Conservation (phyloP, 495 filamentous ascomycete species). For the Talaromyces liani region DNA sequence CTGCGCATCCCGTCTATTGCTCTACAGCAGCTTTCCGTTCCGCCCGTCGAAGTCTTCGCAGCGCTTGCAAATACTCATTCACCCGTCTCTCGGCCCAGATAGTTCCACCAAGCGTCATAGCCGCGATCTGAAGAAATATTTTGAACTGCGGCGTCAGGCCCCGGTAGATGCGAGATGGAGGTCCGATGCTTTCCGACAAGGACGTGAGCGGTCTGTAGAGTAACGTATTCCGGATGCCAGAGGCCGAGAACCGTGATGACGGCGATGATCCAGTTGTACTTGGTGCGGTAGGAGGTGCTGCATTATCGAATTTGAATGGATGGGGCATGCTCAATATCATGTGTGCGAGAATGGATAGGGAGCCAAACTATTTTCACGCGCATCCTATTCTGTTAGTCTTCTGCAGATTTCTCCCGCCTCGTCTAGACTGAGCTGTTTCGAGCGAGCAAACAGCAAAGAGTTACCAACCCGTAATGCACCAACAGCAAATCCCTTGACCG, state of each 20-base stretch:
- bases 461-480: conserved; percentile 37
- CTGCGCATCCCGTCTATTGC: not conserved
- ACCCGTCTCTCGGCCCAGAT: conserved; percentile 75
- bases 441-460: not conserved
- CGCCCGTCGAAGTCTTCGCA: conserved; percentile 52
- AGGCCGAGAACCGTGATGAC: conserved; percentile 26
- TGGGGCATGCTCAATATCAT: conserved; percentile 41
- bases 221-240: conserved; percentile 28
- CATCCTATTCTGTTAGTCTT: not conserved
- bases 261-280: conserved; percentile 15
- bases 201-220: conserved; percentile 38
- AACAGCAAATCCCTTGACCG: conserved; percentile 35
- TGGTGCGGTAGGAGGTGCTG: conserved; percentile 10
- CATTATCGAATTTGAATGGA: conserved; percentile 33
- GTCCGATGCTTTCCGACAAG: conserved; percentile 38
- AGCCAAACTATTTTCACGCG: conserved; percentile 29
- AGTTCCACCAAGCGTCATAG: conserved; percentile 79
- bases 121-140: conserved; percentile 81
- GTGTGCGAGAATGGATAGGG: conserved; percentile 40
- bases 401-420: too few relatives aligned
- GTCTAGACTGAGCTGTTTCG: too few relatives aligned
- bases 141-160: conserved; percentile 86
- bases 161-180: conserved; percentile 64
- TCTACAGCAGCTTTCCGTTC: conserved; percentile 20
- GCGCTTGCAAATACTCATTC: conserved; percentile 50